phyloP scores from a whole-genome alignment of 441 rosid genomes.

The Gossypium aridum region DNA sequence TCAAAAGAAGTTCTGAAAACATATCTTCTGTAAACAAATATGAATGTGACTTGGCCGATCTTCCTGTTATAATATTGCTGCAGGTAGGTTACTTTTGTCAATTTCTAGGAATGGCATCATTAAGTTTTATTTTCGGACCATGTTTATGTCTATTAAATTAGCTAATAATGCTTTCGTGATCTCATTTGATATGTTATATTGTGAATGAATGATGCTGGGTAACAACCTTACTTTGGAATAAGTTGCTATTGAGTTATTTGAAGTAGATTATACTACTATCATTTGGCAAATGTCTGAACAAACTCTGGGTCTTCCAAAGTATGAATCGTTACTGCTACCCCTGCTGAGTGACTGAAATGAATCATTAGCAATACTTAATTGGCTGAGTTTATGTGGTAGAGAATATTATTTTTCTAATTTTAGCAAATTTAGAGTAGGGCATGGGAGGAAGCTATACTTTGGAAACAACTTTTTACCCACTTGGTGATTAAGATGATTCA shows the following conservation, averaged over 20 bases:
- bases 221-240: not conserved
- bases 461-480: not conserved
- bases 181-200: not conserved
- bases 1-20: slow-evolving; percentile 64
- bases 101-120: slow-evolving; percentile 1
- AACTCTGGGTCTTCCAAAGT: not conserved
- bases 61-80: slow-evolving; percentile 67
- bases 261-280: not conserved
- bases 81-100: slow-evolving; percentile 47
- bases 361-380: not conserved
- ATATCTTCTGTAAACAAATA: slow-evolving; percentile 65
- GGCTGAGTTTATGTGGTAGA: not conserved
- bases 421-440: not conserved
- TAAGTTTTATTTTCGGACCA: slow-evolving; percentile 46
- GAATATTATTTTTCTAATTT: not conserved
- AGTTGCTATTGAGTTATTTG: not conserved
- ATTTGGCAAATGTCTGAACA: not conserved
- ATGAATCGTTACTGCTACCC: not conserved
- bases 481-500: not conserved
- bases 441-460: not conserved
- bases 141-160: not conserved
- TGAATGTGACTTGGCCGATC: slow-evolving; percentile 73
- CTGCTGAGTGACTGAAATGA: not conserved
- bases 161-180: not conserved
- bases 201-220: not conserved